Evolutionary conservation across 495 filamentous ascomycete genomes (phyloP).

Genomic region (Staphylotrichum longicolle): DNA sequence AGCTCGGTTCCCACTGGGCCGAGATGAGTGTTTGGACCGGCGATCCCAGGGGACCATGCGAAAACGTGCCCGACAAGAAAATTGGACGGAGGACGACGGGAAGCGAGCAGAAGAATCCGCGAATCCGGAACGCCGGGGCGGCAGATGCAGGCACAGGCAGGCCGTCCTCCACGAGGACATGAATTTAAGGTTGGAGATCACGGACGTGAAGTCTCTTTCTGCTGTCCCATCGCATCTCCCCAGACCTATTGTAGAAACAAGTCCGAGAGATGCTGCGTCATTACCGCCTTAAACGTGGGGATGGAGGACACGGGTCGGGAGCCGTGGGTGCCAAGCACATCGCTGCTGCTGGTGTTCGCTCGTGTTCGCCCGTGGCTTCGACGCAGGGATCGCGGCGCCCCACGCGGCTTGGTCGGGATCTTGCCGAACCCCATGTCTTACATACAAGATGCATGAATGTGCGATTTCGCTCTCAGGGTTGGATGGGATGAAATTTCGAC

Average conservation of each 20-base stretch:
- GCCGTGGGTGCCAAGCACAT: constrained; percentile 22
- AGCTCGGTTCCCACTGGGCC: constrained; percentile 14
- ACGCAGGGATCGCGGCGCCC: constrained; percentile 26
- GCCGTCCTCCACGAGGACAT: constrained; percentile 13
- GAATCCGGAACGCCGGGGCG: neutral
- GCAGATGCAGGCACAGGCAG: constrained; percentile 24
- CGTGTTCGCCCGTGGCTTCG: constrained; percentile 24
- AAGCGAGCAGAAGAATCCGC: neutral
- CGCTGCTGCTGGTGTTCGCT: constrained; percentile 1
- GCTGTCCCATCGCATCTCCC: constrained; percentile 21
- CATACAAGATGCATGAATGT: constrained; percentile 22
- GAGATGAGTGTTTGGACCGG: constrained; percentile 2
- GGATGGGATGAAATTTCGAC: too few relatives aligned
- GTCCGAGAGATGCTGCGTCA: constrained; percentile 30
- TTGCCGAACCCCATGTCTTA: constrained; percentile 10
- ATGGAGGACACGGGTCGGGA: constrained; percentile 13
- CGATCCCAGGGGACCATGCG: constrained; percentile 15
- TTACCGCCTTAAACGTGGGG: constrained; percentile 28
- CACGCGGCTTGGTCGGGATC: constrained; percentile 8
- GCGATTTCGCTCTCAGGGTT: constrained; percentile 20
- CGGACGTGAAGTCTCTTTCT: constrained; percentile 22
- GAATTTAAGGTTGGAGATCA: constrained; percentile 34
- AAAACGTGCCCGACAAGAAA: constrained; percentile 10
- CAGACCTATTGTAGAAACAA: constrained; percentile 36
- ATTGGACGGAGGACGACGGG: neutral